phyloP scores from a whole-genome alignment of 176 grass and related monocot genomes.

The Carex pumila region DNA sequence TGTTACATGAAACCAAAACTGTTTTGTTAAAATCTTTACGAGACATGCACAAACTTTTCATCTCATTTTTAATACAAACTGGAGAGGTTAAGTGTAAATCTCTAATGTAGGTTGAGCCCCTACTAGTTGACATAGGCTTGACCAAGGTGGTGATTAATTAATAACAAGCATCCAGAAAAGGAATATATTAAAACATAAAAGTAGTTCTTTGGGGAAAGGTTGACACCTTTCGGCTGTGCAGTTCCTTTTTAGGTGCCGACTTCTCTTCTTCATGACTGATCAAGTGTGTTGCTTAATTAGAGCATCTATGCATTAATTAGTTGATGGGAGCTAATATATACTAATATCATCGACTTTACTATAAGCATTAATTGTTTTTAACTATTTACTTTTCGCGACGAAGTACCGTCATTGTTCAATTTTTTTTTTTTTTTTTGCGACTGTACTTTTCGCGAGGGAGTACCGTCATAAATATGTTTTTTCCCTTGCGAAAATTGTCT shows the following conservation, averaged over 20 bases:
- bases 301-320: neutral
- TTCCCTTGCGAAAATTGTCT: no score
- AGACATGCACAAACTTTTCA: neutral
- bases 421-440: no score
- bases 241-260: neutral
- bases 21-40: no score
- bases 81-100: neutral
- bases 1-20: no score
- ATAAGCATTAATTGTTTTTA: no score
- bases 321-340: neutral
- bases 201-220: slow-evolving; percentile 10
- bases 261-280: neutral
- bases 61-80: neutral
- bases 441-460: no score
- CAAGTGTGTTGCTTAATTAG: neutral
- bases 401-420: no score
- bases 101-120: neutral
- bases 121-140: neutral
- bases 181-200: neutral
- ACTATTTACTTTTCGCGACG: no score
- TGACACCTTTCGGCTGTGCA: slow-evolving; percentile 12
- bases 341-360: no score
- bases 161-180: slow-evolving; percentile 6
- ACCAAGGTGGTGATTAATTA: slow-evolving; percentile 8
- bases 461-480: no score